Conservation (phyloP, 225 moss, liverwort and hornwort species). For the Straminergon stramineum region DNA sequence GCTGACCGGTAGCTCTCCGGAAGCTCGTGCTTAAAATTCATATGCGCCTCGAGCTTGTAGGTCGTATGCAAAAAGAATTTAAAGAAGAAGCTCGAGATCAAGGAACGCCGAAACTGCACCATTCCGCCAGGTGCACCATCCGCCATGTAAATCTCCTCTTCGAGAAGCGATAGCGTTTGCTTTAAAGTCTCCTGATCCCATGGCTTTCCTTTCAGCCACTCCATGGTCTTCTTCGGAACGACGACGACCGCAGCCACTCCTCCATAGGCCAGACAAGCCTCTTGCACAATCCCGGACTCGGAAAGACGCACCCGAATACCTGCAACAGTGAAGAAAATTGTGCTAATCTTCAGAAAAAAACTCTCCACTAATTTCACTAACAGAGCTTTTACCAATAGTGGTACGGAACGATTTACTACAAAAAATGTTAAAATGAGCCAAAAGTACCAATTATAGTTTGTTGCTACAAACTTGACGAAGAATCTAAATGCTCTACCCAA, state of each 20-base stretch:
- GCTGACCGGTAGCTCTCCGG: conserved; percentile 83
- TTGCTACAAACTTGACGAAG: neutral
- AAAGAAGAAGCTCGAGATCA: conserved; percentile 81
- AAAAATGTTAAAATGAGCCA: neutral
- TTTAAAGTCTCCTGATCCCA: conserved; percentile 62
- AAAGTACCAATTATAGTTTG: neutral
- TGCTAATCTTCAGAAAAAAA: neutral
- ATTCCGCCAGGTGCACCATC: conserved; percentile 87
- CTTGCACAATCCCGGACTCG: conserved; percentile 52
- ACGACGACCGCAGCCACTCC: conserved; percentile 69
- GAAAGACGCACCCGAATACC: conserved; percentile 60
- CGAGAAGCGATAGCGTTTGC: conserved; percentile 36
- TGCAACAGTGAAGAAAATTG: neutral
- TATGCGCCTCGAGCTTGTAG: conserved; percentile 66
- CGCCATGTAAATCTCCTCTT: conserved; percentile 53
- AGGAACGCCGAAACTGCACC: conserved; percentile 83
- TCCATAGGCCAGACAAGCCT: conserved; percentile 67
- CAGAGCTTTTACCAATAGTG: neutral
- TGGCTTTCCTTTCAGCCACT: conserved; percentile 58
- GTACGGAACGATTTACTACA: neutral
- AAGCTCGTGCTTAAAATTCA: conserved; percentile 46
- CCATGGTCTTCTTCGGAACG: conserved; percentile 48
- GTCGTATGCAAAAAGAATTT: conserved; percentile 69
- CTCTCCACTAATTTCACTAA: neutral
- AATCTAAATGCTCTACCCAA: neutral